Evolutionary conservation across 1,139 yeast genomes (phyloP).

Genomic region (Eremothecium coryli): DNA sequence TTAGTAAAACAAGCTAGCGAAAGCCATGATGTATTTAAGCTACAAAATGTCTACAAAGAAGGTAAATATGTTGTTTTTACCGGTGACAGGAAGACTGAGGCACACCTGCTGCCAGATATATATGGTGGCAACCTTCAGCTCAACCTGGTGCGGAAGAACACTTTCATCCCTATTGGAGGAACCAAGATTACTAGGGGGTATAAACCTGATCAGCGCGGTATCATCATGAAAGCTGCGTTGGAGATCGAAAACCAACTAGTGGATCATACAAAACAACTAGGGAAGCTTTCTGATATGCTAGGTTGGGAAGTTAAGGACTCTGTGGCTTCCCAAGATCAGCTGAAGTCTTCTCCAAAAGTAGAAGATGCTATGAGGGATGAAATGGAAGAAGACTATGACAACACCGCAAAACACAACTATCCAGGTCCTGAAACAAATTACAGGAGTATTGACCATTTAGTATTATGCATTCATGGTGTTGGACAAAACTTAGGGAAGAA

Average conservation of each 20-base stretch:
- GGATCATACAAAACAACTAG: slow-evolving; percentile 13
- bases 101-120: slow-evolving; percentile 32
- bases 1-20: slow-evolving; percentile 22
- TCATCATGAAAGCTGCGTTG: slow-evolving; percentile 8
- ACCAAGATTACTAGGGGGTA: slow-evolving; percentile 18
- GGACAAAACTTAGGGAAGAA: slow-evolving; percentile 81
- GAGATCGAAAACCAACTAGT: slow-evolving; percentile 12
- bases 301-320: slow-evolving; percentile 17
- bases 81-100: slow-evolving; percentile 30
- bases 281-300: slow-evolving; percentile 18
- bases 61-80: slow-evolving; percentile 33
- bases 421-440: slow-evolving; percentile 17
- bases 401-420: slow-evolving; percentile 18
- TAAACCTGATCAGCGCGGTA: slow-evolving; percentile 2
- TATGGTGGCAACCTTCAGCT: slow-evolving; percentile 31
- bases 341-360: slow-evolving; percentile 13
- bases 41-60: slow-evolving; percentile 9
- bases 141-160: slow-evolving; percentile 23
- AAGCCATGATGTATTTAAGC: slow-evolving; percentile 16
- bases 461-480: slow-evolving; percentile 85
- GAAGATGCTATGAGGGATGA: slow-evolving; percentile 35
- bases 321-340: slow-evolving; percentile 15
- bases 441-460: slow-evolving; percentile 65
- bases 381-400: slow-evolving; percentile 43
- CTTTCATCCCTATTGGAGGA: slow-evolving; percentile 21